Evolutionary conservation across 768 basidiomycete species (phyloP).

Genomic region (Galerina sulciceps): DNA sequence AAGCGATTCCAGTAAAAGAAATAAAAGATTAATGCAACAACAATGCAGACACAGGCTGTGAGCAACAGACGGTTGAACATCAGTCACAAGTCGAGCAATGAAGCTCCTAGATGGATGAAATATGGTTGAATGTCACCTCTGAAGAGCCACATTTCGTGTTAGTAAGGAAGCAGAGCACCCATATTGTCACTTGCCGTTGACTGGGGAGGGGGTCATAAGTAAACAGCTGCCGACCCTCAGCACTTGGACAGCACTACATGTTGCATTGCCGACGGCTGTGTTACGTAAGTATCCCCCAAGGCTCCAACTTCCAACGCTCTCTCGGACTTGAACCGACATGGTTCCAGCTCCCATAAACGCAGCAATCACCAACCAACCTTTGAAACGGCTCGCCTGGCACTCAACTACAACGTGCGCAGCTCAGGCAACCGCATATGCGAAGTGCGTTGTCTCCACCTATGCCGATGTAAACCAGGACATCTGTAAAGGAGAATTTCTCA

Average conservation of each 20-base stretch:
- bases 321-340: background rate
- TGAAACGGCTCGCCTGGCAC: slow-evolving; percentile 70
- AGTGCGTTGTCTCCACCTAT: slow-evolving; percentile 84
- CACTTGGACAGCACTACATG: no score
- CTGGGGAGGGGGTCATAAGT: no score
- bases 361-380: slow-evolving; percentile 46
- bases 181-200: no score
- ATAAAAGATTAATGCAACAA: slow-evolving; percentile 66
- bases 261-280: no score
- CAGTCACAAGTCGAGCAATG: background rate
- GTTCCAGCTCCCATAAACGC: slow-evolving; percentile 14
- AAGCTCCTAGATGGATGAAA: background rate
- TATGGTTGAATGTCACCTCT: no score
- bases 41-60: slow-evolving; percentile 62
- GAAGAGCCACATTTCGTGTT: no score
- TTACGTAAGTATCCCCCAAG: no score
- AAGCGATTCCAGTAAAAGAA: slow-evolving; percentile 94
- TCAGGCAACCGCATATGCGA: slow-evolving; percentile 82
- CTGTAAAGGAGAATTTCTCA: slow-evolving; percentile 83
- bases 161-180: no score
- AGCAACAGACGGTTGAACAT: slow-evolving; percentile 69
- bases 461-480: slow-evolving; percentile 83
- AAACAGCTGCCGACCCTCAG: no score
- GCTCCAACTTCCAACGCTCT: background rate
- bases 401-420: slow-evolving; percentile 73